These are phyloP conservation scores for Leccinum angustisporum DNA, from an alignment of 1,284 basidiomycete species.

Conservation along the genomic window DNA sequence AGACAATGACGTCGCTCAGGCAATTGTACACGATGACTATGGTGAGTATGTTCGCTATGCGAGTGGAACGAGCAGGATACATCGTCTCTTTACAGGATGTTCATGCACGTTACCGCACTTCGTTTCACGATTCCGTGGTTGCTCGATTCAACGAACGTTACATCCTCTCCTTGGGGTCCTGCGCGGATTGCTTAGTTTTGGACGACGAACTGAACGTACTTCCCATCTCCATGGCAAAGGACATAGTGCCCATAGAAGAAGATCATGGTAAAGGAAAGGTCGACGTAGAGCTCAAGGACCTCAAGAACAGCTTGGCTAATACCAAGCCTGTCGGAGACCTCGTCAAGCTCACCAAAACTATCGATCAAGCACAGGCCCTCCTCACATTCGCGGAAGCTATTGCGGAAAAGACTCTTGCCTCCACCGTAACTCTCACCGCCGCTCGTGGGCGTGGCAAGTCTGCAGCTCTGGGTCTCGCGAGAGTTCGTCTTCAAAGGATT, in stretches of 20 bases:
- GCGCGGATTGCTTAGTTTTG: conserved; percentile 87
- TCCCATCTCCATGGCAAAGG: conserved; percentile 94
- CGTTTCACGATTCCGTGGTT: conserved; percentile 85
- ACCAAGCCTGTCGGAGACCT: conserved; percentile 90
- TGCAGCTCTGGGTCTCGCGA: conserved; percentile 92
- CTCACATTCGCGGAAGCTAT: conserved; percentile 93
- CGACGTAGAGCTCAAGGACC: conserved; percentile 72
- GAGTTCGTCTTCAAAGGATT: conserved; percentile 98
- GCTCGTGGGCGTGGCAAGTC: conserved; percentile 96
- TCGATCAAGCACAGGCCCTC: conserved; percentile 91
- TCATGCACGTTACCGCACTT: conserved; percentile 89
- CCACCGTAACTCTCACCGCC: conserved; percentile 94
- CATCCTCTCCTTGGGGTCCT: conserved; percentile 90
- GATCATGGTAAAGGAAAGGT: conserved; percentile 47
- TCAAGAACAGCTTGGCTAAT: conserved; percentile 81
- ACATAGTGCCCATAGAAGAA: conserved; percentile 77
- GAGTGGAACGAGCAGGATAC: neutral
- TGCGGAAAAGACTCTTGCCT: conserved; percentile 88
- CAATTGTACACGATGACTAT: conserved; percentile 97
- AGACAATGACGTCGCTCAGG: conserved; percentile 92
- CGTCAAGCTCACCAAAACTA: conserved; percentile 88
- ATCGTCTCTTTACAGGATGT: conserved; percentile 66
- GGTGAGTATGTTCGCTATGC: conserved; percentile 50
- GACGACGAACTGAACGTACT: conserved; percentile 99
- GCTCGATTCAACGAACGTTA: conserved; percentile 99